Base-by-base conservation (phyloP, 108 stramenopile species). In the Cyclotella kingstonii region DNA sequence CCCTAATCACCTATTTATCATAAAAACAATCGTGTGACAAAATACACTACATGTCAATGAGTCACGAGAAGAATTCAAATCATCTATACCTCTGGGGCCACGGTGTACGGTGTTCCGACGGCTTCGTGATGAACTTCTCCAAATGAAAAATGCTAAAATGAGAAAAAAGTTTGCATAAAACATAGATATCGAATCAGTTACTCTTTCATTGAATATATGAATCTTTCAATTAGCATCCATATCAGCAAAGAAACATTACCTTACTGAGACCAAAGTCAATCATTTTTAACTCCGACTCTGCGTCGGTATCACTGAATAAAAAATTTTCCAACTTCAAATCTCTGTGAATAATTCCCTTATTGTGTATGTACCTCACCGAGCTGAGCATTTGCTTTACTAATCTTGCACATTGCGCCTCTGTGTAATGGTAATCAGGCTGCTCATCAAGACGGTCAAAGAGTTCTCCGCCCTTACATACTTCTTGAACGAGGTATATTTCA, bases 201-300 rank as follows among this genome's bases (percentile, higher is more conserved):
- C n/a, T n/a, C n/a, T n/a, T n/a, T n/a, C n/a, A n/a, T n/a, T n/a
- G n/a, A n/a, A n/a, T n/a, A n/a, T n/a, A 1, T 35, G 9, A 2
- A 10, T 54, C 19, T 4, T 3, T 10, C 28, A 31, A 18, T 28
- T 17, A 9, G 4, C 27, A 54, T 1, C 14, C 25, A 44, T 2
- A 22, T 4, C 39, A 25, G 39, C 36, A 38, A 1, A 15, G 34
- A 5, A 46, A 46, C 5, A 41, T 39, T 12, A 56, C 55, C 55
- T 89, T 93, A 38, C 79, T 81, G 18, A 98, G 76, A 29, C 98
- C 98, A 65, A 98, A 97, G 81, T 98, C 98, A 66, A 98, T 98
- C 79, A 98, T 95, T 65, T 95, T 96, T 40, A 98, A 65, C 40
- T 89, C 87, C 10, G 89, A 71, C 41, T 87, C 81, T 7, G 67